Base-by-base conservation (phyloP, 2,329 filamentous ascomycete genomes). In the Calonectria pauciramosa region DNA sequence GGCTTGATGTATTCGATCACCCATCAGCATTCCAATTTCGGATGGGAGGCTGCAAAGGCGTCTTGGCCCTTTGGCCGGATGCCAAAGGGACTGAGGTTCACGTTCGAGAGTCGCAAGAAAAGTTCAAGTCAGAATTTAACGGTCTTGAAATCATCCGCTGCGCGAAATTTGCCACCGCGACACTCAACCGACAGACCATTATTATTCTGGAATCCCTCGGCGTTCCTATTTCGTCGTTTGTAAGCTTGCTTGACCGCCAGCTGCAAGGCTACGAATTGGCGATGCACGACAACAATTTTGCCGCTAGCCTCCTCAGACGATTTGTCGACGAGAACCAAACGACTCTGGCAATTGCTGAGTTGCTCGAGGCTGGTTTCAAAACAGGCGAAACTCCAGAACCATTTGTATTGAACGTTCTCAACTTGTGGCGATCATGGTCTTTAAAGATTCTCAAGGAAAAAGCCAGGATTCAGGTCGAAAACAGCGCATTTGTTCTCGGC, bases 401-500 rank as follows among this genome's bases (percentile, higher is more conserved):
- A 0, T 99, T 99, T 83, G 89, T 96, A 28, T 90, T 92, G 74
- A 96, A 95, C 0, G 84, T 98, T 11, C 86, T 99, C 14, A 91
- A 92, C 44, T 88, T 99, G 0, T 99, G 97, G 96, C 90, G 94
- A 76, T 91, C 95, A 1, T 99, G 95, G 94, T 95, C 94, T 0
- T 91, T 98, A 78, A 98, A 98, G 81, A 90, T 94, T 16, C 89
- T 99, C 23, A 98, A 98, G 79, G 96, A 99, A 79, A 99, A 98
- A 80, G 96, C 96, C 0, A 93, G 94, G 34, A 95, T 99, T 54
- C 89, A 92, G 2, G 90, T 99, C 13, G 92, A 95, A 9, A 86
- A 96, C 72, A 96, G 96, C 1, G 96, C 96, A 0, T 98, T 97
- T 82, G 89, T 99, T 0, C 90, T 99, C 9, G 97, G 96, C 4